These are phyloP conservation scores for Theobroma cacao DNA, from an alignment of 345 rosid genomes.

Conservation along the genomic window DNA sequence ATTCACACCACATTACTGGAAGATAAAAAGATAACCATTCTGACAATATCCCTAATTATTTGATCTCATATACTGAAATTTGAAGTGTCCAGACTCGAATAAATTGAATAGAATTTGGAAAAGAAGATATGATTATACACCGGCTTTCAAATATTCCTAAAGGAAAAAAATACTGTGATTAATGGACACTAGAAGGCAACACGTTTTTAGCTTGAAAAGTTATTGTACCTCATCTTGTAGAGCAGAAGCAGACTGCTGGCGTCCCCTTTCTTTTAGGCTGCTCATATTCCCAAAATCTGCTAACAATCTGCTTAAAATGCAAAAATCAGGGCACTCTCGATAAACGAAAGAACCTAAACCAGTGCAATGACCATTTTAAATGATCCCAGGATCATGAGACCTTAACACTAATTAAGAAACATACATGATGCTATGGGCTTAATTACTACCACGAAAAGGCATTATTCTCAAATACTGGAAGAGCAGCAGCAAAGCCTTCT, in stretches of 20 bases:
- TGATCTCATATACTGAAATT: background rate
- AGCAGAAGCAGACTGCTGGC: conserved; percentile 59
- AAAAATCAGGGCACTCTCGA: background rate
- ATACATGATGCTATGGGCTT: background rate
- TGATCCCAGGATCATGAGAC: background rate
- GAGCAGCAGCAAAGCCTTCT: background rate
- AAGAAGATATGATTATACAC: background rate
- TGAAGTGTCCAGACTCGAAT: background rate
- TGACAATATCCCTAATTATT: background rate
- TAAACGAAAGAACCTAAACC: background rate
- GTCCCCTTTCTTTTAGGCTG: conserved; percentile 48
- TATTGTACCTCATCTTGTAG: conserved; percentile 77
- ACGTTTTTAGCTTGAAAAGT: conserved; percentile 9
- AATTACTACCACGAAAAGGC: background rate
- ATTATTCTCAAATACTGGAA: background rate
- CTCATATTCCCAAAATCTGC: conserved; percentile 52
- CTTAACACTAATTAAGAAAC: background rate
- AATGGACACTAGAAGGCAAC: conserved; percentile 6
- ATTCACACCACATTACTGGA: conserved; percentile 10
- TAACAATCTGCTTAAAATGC: conserved; percentile 42
- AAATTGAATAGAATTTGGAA: background rate
- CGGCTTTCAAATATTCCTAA: background rate
- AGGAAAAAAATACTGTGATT: background rate
- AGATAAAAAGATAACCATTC: background rate
- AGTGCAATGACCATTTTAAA: background rate